phyloP scores from a whole-genome alignment of 2,329 filamentous ascomycete genomes.

The Botrytis paeoniae region DNA sequence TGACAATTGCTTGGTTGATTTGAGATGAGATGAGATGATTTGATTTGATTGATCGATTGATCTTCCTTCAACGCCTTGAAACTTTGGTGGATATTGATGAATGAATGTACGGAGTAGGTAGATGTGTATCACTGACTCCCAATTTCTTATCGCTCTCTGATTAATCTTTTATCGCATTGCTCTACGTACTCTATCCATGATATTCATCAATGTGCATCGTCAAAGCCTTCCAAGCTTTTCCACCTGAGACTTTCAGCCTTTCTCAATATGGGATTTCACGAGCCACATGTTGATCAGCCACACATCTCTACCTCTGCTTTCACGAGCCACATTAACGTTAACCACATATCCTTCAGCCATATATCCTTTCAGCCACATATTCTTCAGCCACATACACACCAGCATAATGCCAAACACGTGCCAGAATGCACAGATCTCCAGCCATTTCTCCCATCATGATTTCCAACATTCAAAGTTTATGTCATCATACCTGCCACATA shows the following conservation, averaged over 20 bases:
- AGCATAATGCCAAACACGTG: background rate
- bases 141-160: background rate
- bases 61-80: too few species aligned
- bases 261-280: background rate
- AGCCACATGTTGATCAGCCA: background rate
- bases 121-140: background rate
- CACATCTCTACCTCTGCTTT: background rate
- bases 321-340: too few species aligned
- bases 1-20: background rate
- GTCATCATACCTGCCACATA: constrained; percentile 7
- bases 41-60: too few species aligned
- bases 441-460: background rate
- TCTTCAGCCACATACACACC: background rate
- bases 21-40: background rate
- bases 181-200: background rate
- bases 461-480: background rate
- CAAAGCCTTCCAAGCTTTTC: background rate
- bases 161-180: background rate
- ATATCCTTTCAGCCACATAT: too few species aligned
- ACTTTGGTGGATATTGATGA: too few species aligned
- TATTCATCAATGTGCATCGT: background rate
- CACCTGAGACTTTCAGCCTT: background rate
- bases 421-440: background rate
- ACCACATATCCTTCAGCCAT: too few species aligned
- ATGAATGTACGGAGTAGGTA: too few species aligned